Evolutionary conservation across 345 rosid genomes (phyloP), one percentile per base, ranked within the genome.

Genomic region (Eutrema heterophyllum): DNA sequence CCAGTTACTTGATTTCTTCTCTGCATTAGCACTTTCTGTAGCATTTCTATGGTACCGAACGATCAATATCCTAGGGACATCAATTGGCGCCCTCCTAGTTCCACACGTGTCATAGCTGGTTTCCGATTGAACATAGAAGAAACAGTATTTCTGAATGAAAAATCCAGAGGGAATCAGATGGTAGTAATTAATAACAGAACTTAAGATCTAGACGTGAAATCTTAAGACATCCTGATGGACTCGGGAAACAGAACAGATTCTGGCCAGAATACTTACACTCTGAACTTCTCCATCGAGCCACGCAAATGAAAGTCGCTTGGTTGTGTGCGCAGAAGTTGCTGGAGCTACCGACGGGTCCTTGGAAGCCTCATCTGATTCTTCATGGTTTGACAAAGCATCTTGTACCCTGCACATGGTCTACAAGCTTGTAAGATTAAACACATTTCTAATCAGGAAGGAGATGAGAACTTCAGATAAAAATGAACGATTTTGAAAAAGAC

Each of bases 231-330:
- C 26, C 30, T 33, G 29, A 62, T 46, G 38, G 59, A 55, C 64
- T 46, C 60, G 35, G 58, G 44, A 69, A 16, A 62, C 67, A 29
- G 3, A 54, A 62, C 64, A 45, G 49, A 41, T 59, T 64, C 62
- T 7, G 56, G 68, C n/a, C 9, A 36, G 21, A 39, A 50, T 59
- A 87, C 86, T 79, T 76, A 93, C 98, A 65, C 79, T 78, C 78
- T 94, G 98, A 67, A 79, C 84, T 82, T 91, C 98, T 49, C 97
- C 98, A 67, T 94, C 90, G 54, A 94, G 97, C 98, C 98, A 94
- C 36, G 85, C 81, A 74, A 94, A 89, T 48, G 97, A 79, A 75
- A 91, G 79, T 66, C 93, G 85, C 78, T 88, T 91, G 58, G 72
- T 79, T 79, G 77, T 78, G 48, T 87, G 75, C 43, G 97, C 88